Base-by-base conservation (phyloP, 2,329 filamentous ascomycete species). In the Cladophialophora carrionii region DNA sequence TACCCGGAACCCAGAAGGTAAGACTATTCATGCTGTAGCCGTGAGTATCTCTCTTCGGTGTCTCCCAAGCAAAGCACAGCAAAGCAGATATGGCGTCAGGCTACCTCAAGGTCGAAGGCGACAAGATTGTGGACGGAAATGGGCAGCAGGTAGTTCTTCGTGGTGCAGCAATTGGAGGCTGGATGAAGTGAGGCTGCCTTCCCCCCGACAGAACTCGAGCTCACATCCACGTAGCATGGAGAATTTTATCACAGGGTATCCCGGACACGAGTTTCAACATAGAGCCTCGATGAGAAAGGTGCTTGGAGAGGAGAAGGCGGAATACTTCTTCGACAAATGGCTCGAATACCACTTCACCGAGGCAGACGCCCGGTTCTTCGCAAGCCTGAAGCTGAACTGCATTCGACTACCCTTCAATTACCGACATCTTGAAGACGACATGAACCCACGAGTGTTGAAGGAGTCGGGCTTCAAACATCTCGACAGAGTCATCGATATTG, bases 201-300 rank as follows among this genome's bases (percentile, higher is more conserved):
- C 6, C 1, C 17, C 17, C 14, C 3, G 2, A 43, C 37, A 17
- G 26, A 22, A 4, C 10, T 34, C 12, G 17, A 37, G 34, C 53
- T 57, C 26, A 56, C 24, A 17, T 37, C 24, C n/a, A n/a, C 14
- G 20, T 41, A 62, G 60, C 63, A 85, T 85, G 82, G 84, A 86
- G 73, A 87, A 86, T 72, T 87, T 87, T 77, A 87, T 87, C 68
- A 86, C 83, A 0, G 85, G 85, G 9, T 87, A 82, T 65, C 78
- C 84, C 8, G 85, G 83, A 20, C 83, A 85, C 55, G 86, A 88
- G 71, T 78, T 78, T 31, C 79, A 87, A 67, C 83, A 85, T 64
- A 81, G 84, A 12, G 79, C 79, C 2, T 80, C 83, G 1, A 80
- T 87, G 74, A 75, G 9, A 29, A 56, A 81, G 63, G 82, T 84